Percentiles rank a stretch among this genome's conserved stretches.
Conservation (phyloP, 345 rosid genomes). For the Cochlearia excelsa region DNA sequence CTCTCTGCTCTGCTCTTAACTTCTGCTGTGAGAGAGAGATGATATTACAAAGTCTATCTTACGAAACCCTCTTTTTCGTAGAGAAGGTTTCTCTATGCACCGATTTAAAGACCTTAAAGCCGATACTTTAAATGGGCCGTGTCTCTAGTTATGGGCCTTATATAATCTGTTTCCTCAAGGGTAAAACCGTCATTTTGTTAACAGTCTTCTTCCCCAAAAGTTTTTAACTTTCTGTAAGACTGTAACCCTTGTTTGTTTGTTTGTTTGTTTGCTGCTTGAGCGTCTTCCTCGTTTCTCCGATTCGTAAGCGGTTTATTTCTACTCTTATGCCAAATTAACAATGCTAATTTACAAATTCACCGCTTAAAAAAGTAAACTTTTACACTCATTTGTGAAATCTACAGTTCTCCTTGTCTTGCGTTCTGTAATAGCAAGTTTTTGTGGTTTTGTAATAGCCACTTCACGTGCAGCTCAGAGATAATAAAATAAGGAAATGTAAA, state of each 20-base stretch:
- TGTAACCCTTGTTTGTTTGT: conserved; percentile 19
- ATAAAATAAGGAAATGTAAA: background rate
- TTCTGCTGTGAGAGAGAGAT: conserved; percentile 1
- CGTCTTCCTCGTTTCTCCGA: conserved; percentile 1
- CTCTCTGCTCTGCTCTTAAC: background rate
- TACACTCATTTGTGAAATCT: background rate
- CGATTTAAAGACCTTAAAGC: background rate
- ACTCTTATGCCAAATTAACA: background rate
- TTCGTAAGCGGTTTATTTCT: background rate
- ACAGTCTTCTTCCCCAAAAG: conserved; percentile 3
- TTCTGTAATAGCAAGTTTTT: conserved; percentile 10
- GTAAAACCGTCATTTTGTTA: background rate
- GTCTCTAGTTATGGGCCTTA: background rate
- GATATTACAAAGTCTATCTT: conserved; percentile 8
- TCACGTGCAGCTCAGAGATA: conserved; percentile 30
- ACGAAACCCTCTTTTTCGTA: background rate
- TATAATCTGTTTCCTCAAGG: background rate
- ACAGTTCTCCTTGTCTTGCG: background rate
- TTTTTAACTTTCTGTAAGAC: background rate
- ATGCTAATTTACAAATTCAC: background rate
- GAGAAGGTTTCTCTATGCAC: background rate
- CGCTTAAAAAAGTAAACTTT: background rate
- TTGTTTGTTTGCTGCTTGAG: background rate
- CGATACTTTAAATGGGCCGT: background rate
- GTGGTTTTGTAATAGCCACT: conserved; percentile 17